Percentiles rank a stretch among this genome's conserved stretches.
Conservation (phyloP, 2,329 filamentous ascomycete species). For the Fusarium cicatricum region DNA sequence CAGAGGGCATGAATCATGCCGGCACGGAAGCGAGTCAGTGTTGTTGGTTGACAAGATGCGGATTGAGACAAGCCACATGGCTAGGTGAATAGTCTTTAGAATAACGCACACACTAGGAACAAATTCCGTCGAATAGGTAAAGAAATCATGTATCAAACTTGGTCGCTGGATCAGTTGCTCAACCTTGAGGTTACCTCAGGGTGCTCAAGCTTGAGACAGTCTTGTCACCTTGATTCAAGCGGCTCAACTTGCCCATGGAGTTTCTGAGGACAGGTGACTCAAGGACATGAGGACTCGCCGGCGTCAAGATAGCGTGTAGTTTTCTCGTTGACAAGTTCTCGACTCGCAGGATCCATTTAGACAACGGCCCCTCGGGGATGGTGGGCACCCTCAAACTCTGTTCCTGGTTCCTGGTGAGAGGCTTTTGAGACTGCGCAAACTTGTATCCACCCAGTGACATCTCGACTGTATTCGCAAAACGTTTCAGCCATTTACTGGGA, state of each 20-base stretch:
- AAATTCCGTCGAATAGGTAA: neutral
- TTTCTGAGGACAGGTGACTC: neutral
- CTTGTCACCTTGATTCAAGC: neutral
- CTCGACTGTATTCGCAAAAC: neutral
- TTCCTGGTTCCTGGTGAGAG: conserved; percentile 6
- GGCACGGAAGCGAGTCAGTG: neutral
- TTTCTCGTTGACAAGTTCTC: neutral
- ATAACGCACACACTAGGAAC: neutral
- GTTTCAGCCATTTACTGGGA: neutral
- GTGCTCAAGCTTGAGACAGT: conserved; percentile 25
- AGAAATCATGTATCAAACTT: neutral
- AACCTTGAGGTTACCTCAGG: neutral
- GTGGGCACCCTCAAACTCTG: conserved; percentile 6
- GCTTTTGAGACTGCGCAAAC: neutral
- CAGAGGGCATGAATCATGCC: conserved; percentile 22
- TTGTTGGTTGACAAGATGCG: conserved; percentile 1
- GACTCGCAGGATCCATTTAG: neutral
- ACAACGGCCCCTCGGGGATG: neutral
- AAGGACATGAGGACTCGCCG: neutral
- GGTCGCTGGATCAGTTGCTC: neutral
- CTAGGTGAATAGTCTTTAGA: neutral
- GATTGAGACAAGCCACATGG: conserved; percentile 5
- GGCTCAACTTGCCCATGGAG: neutral
- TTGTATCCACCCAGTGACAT: conserved; percentile 5
- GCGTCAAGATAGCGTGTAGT: neutral